Evolutionary conservation across 257 asterid genomes (phyloP), one percentile per base, ranked within the genome.

Genomic region (Penstemon eatonii): DNA sequence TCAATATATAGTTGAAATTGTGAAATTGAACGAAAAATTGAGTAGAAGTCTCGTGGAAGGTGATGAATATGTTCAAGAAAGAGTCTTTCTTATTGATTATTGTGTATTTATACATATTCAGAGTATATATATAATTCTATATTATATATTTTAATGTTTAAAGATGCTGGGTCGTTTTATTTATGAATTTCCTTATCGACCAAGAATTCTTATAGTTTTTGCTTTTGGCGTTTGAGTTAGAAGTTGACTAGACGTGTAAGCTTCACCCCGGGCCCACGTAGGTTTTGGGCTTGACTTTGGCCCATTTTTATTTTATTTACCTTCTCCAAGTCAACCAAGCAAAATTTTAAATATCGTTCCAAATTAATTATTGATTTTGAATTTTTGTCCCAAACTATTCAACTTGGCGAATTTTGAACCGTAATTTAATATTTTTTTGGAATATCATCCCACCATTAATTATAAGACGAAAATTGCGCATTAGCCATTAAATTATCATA

Each of bases 21-120:
- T 55, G 70, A 54, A 73, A 70, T 18, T 5, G 53, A 36, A 45
- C 57, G 62, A 71, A 66, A 56, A 9, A 44, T 56, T n/a, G 60
- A 18, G 49, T 8, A 18, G 77, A 69, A 75, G 58, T 40, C 60
- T 18, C 70, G 67, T 11, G 46, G 72, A 66, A 73, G 25, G 5
- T 46, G 49, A 54, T 60, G 19, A 33, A n/a, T 13, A 13, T 44
- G 9, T 18, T 47, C 60, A 56, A 12, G 19, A 13, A 44, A 10
- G 49, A 57, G 54, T 59, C 56, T 7, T 18, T 63, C 33, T 41
- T n/a, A 42, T 9, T 13, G 39, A n/a, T 0, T 4, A 33, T 50
- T 7, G 0, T 1, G n/a, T 49, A 36, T 13, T 33, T 52, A 69
- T 41, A 7, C 25, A 36, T 46, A 15, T 6, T 12, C 47, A 55